Evolutionary conservation across 2,329 filamentous ascomycete species (phyloP).

Genomic region (Dissoconium aciculare): DNA sequence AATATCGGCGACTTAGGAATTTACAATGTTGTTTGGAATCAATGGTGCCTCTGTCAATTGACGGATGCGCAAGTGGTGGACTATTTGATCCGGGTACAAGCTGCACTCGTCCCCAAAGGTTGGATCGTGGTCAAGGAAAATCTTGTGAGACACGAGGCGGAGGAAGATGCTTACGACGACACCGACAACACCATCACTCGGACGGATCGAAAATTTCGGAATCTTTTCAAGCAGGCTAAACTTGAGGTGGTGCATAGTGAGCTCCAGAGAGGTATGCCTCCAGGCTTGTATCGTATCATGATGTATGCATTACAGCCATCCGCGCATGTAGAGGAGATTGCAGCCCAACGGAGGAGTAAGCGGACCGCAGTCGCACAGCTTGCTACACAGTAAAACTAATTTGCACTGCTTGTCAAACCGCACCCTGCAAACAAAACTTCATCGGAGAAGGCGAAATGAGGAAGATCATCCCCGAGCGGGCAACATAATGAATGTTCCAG

Average conservation of each 20-base stretch:
- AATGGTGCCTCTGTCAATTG: conserved; percentile 80
- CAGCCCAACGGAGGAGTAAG: too few relatives aligned
- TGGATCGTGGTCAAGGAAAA: conserved; percentile 74
- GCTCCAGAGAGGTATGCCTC: conserved; percentile 56
- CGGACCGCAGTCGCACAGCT: too few relatives aligned
- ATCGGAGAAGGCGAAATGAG: too few relatives aligned
- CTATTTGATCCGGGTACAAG: conserved; percentile 49
- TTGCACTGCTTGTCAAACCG: too few relatives aligned
- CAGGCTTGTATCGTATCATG: conserved; percentile 54
- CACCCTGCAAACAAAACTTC: too few relatives aligned
- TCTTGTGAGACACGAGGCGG: conserved; percentile 37
- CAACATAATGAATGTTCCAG: too few relatives aligned
- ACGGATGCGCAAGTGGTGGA: conserved; percentile 56
- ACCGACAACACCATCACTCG: conserved; percentile 66
- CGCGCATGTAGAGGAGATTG: too few relatives aligned
- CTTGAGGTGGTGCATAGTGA: conserved; percentile 55
- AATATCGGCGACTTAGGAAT: conserved; percentile 24
- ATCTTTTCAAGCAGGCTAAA: conserved; percentile 54
- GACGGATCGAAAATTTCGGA: conserved; percentile 54
- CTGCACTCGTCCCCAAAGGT: conserved; percentile 32
- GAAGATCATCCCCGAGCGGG: too few relatives aligned
- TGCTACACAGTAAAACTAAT: too few relatives aligned
- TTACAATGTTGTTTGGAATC: conserved; percentile 77
- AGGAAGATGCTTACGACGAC: conserved; percentile 57
- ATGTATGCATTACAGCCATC: conserved; percentile 63